Percentiles rank a stretch among this genome's conserved stretches.
Evolutionary conservation across 179 eudicot genomes (phyloP).

Genomic region (Carnegiea gigantea): DNA sequence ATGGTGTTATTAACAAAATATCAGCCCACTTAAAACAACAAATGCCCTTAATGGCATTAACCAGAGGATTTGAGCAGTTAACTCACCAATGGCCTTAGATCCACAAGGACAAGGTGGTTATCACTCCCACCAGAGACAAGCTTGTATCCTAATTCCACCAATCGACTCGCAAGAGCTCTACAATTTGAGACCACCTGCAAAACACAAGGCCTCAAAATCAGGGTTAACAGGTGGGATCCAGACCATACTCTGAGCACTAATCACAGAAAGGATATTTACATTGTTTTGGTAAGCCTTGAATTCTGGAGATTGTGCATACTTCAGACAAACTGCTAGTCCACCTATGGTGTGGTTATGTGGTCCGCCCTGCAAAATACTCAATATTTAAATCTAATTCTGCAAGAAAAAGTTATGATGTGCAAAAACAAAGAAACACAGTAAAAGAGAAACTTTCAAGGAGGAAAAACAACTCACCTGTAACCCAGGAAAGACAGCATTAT

Average conservation of each 20-base stretch:
- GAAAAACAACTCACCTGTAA: conserved; percentile 53
- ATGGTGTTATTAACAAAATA: background rate
- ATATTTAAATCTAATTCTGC: background rate
- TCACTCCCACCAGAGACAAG: conserved; percentile 90
- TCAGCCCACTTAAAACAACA: background rate
- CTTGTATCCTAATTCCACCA: conserved; percentile 68
- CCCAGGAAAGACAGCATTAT: conserved; percentile 91
- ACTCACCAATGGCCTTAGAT: conserved; percentile 80
- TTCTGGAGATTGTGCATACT: conserved; percentile 71
- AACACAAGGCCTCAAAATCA: conserved; percentile 17
- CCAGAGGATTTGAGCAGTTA: background rate
- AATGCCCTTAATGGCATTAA: background rate
- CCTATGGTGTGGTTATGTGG: conserved; percentile 97
- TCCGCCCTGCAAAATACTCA: conserved; percentile 63
- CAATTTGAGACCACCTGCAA: conserved; percentile 74
- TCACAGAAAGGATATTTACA: conserved; percentile 32
- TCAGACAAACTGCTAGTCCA: conserved; percentile 80
- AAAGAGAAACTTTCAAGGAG: no score
- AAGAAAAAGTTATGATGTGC: background rate
- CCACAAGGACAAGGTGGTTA: conserved; percentile 87
- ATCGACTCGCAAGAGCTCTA: conserved; percentile 69
- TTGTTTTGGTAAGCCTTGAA: conserved; percentile 69
- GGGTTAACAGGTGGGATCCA: background rate
- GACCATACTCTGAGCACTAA: background rate
- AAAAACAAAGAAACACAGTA: no score